Base-by-base conservation (phyloP, 768 basidiomycete genomes). In the Suillus subalutaceus region DNA sequence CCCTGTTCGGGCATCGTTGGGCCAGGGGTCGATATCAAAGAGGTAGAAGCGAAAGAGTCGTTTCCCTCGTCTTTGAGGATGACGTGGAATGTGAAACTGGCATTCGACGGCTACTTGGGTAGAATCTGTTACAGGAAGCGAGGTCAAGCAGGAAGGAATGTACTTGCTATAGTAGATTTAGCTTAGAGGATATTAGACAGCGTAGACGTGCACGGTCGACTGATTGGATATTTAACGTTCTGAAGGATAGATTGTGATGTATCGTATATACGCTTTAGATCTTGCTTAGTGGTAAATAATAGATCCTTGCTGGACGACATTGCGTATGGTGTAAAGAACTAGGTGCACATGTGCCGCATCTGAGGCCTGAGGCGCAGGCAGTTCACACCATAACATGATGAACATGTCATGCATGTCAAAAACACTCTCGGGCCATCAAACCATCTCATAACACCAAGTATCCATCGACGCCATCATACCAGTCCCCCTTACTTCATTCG, bases 41-140 rank as follows among this genome's bases (percentile, higher is more conserved):
- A 59, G 40, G 58, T 59, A 18, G 58, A 59, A 59, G 58, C 40
- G 58, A 59, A 40, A 30, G 58, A 59, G 40, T 59, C 58, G 40
- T 59, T 41, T 18, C 58, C 58, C 26, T 59, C 58, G 18, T 59
- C 26, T 41, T 59, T 59, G 40, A 59, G 58, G 26, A 59, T 59
- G 58, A 59, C 58, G 9, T 59, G 58, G 58, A 59, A 59, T 12
- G 58, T 59, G 15, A 59, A 59, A 59, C 26, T 59, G 9, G 58
- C 58, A 18, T 59, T 59, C 10, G 26, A 59, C 6, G 58, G 58
- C 10, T 30, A 59, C 6, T 30, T 59, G 18, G 58, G 58, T 59
- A 59, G 58, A 26, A 40, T 59, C 6, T 59, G 58, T 30, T 59
- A 59, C 9, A 59, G 58, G 40, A 59, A 59, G 40, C 38, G 58